A percentile compares a stretch with the other conserved stretches of the same genome.
These are phyloP conservation scores for Fusarium sp. DNA, from an alignment of 2,329 filamentous ascomycete genomes.

Conservation along the genomic window DNA sequence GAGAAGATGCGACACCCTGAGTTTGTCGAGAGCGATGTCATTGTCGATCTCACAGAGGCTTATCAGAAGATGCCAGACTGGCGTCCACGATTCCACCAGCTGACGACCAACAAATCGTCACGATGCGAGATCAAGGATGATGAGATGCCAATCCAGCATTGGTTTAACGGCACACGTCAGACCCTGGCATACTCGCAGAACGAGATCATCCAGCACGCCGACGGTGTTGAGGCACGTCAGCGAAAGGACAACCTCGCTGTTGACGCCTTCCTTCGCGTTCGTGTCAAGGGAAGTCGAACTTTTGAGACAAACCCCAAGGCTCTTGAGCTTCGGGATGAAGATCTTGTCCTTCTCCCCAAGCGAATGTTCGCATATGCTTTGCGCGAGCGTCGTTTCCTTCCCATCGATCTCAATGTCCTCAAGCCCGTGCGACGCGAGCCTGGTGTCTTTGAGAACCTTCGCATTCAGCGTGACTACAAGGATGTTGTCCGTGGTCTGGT, in stretches of 20 bases:
- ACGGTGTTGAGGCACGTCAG: slow-evolving; percentile 52
- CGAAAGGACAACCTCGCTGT: slow-evolving; percentile 50
- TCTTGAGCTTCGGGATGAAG: slow-evolving; percentile 43
- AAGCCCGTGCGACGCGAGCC: slow-evolving; percentile 51
- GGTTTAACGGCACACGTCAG: slow-evolving; percentile 48
- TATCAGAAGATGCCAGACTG: slow-evolving; percentile 54
- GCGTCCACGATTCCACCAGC: slow-evolving; percentile 48
- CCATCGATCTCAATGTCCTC: slow-evolving; percentile 50
- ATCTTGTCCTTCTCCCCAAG: slow-evolving; percentile 52
- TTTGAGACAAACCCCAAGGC: slow-evolving; percentile 49
- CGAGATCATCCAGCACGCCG: slow-evolving; percentile 51
- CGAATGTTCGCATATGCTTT: slow-evolving; percentile 56
- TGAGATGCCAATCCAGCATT: slow-evolving; percentile 52
- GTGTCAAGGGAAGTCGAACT: slow-evolving; percentile 50
- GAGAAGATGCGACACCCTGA: slow-evolving; percentile 52
- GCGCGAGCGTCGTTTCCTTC: slow-evolving; percentile 53
- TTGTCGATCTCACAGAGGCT: slow-evolving; percentile 55
- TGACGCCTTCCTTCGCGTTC: slow-evolving; percentile 50
- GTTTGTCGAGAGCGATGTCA: slow-evolving; percentile 56
- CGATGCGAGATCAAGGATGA: slow-evolving; percentile 49
- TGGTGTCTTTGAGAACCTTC: slow-evolving; percentile 54
- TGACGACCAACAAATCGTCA: slow-evolving; percentile 47
- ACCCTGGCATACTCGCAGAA: slow-evolving; percentile 48
- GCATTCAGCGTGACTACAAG: slow-evolving; percentile 55
- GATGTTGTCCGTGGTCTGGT: slow-evolving; percentile 55